Percentiles rank a stretch among this genome's conserved stretches.
phyloP scores from a whole-genome alignment of 1,284 basidiomycete species.

The Tilletia caries region DNA sequence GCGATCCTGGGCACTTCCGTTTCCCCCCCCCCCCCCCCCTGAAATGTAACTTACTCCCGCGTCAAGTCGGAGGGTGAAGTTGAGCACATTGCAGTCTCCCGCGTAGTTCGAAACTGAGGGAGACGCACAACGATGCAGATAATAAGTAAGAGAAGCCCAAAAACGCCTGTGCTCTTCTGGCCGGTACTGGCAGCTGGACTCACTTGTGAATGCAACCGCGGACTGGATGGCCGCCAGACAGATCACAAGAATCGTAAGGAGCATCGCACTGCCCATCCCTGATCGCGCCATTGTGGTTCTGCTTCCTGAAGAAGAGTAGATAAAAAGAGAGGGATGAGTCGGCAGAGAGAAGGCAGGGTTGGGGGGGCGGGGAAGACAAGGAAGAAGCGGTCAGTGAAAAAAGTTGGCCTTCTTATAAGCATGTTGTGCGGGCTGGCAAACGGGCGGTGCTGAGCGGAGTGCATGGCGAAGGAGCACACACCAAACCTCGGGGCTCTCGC shows the following conservation, averaged over 20 bases:
- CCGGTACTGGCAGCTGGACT: too few species aligned
- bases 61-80: neutral
- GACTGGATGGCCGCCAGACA: neutral
- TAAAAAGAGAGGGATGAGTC: neutral
- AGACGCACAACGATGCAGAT: neutral
- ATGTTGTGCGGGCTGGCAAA: too few species aligned
- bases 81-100: neutral
- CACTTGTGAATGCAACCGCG: neutral
- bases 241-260: neutral
- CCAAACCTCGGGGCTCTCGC: too few species aligned
- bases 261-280: neutral
- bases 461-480: too few species aligned
- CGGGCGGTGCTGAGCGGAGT: too few species aligned
- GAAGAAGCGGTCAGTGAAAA: neutral
- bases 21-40: too few species aligned
- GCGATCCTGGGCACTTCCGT: too few species aligned
- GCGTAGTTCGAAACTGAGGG: neutral
- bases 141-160: neutral
- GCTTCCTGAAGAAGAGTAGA: neutral
- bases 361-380: neutral
- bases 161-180: too few species aligned
- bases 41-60: slow-evolving; percentile 1
- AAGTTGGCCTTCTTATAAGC: too few species aligned
- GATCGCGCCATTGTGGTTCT: neutral
- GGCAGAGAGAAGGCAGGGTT: neutral